These are phyloP conservation scores for Bombardia bombarda DNA, from an alignment of 495 filamentous ascomycete genomes.

Conservation along the genomic window DNA sequence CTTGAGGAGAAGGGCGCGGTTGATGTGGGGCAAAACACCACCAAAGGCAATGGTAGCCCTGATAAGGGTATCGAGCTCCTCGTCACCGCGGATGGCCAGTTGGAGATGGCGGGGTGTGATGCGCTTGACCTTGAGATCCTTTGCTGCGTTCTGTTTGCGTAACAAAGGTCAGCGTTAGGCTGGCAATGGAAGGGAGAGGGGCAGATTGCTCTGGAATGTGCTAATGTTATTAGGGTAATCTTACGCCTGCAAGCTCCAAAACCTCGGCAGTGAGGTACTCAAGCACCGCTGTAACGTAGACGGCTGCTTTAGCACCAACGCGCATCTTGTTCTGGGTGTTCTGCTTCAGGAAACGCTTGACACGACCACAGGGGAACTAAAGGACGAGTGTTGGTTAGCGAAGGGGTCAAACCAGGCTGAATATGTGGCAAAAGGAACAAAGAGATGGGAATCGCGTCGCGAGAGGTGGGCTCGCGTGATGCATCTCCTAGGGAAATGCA, in stretches of 20 bases:
- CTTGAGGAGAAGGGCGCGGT: conserved; percentile 93
- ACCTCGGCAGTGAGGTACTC: conserved; percentile 99
- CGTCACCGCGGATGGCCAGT: conserved; percentile 95
- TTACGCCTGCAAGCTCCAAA: conserved; percentile 84
- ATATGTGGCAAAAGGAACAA: not conserved
- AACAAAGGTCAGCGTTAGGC: not conserved
- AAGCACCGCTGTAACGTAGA: conserved; percentile 96
- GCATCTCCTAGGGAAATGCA: too few relatives aligned
- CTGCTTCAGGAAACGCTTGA: conserved; percentile 99
- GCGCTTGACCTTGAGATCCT: conserved; percentile 99
- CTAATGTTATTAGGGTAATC: conserved; percentile 13
- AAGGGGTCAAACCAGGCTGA: too few relatives aligned
- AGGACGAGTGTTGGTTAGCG: too few relatives aligned
- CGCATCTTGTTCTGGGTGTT: conserved; percentile 99
- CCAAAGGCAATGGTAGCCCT: conserved; percentile 97
- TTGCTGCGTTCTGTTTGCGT: conserved; percentile 70
- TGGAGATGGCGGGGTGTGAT: conserved; percentile 98
- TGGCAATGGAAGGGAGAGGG: conserved; percentile 1
- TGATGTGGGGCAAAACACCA: conserved; percentile 98
- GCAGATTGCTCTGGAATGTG: not conserved
- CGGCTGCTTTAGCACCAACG: conserved; percentile 96
- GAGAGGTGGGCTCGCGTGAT: too few relatives aligned
- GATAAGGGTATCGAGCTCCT: conserved; percentile 95
- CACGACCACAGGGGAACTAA: conserved; percentile 98
- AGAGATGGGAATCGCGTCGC: conserved; percentile 3